Evolutionary conservation across 2,329 filamentous ascomycete species (phyloP), one percentile per base, ranked within the genome.

Genomic region (Verticillium nubilum): DNA sequence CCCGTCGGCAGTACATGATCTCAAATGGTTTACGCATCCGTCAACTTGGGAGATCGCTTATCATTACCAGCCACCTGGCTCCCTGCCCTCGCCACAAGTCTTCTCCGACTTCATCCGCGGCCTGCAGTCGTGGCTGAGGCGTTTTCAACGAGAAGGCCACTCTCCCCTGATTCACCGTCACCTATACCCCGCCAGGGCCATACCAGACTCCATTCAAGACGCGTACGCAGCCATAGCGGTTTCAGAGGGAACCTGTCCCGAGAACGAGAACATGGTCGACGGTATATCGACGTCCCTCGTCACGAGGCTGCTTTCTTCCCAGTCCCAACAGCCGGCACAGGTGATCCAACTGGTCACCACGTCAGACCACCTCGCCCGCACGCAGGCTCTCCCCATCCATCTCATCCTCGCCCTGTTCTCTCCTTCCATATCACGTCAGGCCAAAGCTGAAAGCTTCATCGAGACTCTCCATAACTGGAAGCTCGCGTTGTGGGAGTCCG

Each of bases 341-440:
- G 13, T 54, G 28, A 47, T 52, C 37, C 42, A 35, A 9, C 15
- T 56, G 55, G 52, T 60, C n/a, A 52, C 53, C n/a, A 60, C 62
- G 6, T 17, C 7, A 13, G 56, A 60, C 4, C 64, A 68, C 1
- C 56, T 69, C 1, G 59, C 65, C 2, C 62, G 67, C 13, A 64
- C 68, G 1, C 67, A 67, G 5, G 63, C 67, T 4, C 58, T 69
- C 2, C 35, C 66, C 13, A 56, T 62, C 4, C 68, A 68, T 57
- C 62, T 59, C 47, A 57, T 66, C 17, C 62, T 69, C 19, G 64
- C 65, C 2, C 64, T 69, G 1, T 63, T 66, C 23, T 67, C 68
- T 15, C 65, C 67, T 1, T 62, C 66, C 42, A 54, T 69, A 2
- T 60, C 60, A 6, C 65, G 66, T 15, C 64, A 67, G 9, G 60